A percentile compares a stretch with the other conserved stretches of the same genome.
Evolutionary conservation across 805 yeast species (phyloP).

Genomic region (Metschnikowia kofuensis): DNA sequence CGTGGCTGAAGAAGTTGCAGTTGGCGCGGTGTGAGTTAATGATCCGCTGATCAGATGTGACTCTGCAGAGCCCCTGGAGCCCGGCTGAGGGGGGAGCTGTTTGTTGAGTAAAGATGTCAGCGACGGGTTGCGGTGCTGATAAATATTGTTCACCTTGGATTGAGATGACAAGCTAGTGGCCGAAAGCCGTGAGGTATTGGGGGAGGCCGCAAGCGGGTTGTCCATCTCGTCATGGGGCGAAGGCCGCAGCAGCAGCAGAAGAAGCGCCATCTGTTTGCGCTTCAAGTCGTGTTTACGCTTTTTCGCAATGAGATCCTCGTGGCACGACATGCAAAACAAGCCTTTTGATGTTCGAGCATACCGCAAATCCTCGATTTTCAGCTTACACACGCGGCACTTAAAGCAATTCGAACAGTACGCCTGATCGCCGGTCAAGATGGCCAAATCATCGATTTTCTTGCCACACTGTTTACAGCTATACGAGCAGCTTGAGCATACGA

Average conservation of each 20-base stretch:
- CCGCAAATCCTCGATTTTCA: slow-evolving; percentile 79
- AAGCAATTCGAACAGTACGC: slow-evolving; percentile 92
- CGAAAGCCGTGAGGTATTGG: slow-evolving; percentile 96
- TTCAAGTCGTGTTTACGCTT: slow-evolving; percentile 61
- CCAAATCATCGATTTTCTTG: slow-evolving; percentile 86
- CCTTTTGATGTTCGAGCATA: slow-evolving; percentile 95
- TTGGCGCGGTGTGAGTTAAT: not conserved
- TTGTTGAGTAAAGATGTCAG: slow-evolving; percentile 11
- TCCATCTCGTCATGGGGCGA: slow-evolving; percentile 8
- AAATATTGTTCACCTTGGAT: not conserved
- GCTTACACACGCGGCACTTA: slow-evolving; percentile 83
- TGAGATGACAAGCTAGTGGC: slow-evolving; percentile 52
- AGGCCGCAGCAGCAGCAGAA: slow-evolving; percentile 25
- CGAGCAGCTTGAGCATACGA: slow-evolving; percentile 90
- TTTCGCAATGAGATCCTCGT: slow-evolving; percentile 74
- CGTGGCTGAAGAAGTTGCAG: not conserved
- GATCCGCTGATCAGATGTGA: not conserved
- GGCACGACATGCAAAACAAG: slow-evolving; percentile 89
- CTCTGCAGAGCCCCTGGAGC: not conserved
- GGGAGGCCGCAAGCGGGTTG: slow-evolving; percentile 22
- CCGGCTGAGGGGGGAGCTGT: slow-evolving; percentile 12
- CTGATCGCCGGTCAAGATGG: slow-evolving; percentile 91
- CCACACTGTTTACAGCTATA: slow-evolving; percentile 84
- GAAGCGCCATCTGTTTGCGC: slow-evolving; percentile 32
- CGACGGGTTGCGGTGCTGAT: slow-evolving; percentile 8